Base-by-base conservation (phyloP, 306 rosid species). In the Biancaea sappan region DNA sequence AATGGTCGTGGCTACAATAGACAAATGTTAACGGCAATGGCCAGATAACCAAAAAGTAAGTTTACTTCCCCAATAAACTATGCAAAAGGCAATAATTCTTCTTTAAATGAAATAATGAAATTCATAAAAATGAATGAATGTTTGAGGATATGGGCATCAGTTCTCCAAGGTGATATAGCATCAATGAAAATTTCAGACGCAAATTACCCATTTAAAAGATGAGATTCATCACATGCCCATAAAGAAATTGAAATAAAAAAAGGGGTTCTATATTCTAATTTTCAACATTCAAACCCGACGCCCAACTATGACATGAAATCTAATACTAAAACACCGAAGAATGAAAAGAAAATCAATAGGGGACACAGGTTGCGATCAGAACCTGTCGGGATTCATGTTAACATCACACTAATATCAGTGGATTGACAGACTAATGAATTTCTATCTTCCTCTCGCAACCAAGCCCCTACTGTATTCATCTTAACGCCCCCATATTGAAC, bases 381-480 rank as follows among this genome's bases (percentile, higher is more conserved):
- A 84, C 98, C 96, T 93, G 96, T 93, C 98, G 96, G 82, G 91
- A 91, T 93, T 86, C 94, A 91, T 19, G 18, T 43, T 41, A 69
- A 83, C 98, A 85, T 86, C 97, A 91, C 74, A 69, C 74, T 0
- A 21, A 19, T 26, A 69, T 92, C 98, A 90, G 96, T 72, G 92
- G 86, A 86, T 92, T 88, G 90, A 92, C 89, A 92, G 89, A 90
- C 87, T 19, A 19, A 72, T 88, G 92, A 88, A 74, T 84, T 87
- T 22, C 35, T 84, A 76, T 85, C 96, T 61, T 88, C 98, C 87
- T 79, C 41, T 92, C 90, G 88, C 88, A 37, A 1, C 16, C 22
- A 77, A 22, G 24, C 57, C 12, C 68, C 11, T 1, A 5, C 5
- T n/a, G 0, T 12, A 24, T 26, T 43, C 29, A 48, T 40, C 18